Conservation (phyloP, 495 filamentous ascomycete species). For the Rusavskia elegans region DNA sequence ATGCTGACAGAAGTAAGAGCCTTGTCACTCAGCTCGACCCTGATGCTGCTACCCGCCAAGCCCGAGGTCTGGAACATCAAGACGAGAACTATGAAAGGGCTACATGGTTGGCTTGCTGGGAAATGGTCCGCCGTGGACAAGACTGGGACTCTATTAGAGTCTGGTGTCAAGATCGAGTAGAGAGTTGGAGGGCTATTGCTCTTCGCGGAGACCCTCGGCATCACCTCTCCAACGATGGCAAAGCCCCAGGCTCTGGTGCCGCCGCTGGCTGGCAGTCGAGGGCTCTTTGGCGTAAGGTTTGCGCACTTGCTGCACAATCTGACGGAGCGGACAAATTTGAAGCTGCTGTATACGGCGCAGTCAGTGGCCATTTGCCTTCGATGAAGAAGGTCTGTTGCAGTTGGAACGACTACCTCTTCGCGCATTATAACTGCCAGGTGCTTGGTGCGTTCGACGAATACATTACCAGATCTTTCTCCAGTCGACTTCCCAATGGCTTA, state of each 20-base stretch:
- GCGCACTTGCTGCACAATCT: slow-evolving; percentile 55
- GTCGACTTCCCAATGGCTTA: slow-evolving; percentile 22
- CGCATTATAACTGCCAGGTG: slow-evolving; percentile 70
- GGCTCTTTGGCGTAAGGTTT: slow-evolving; percentile 66
- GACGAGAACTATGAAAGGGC: slow-evolving; percentile 76
- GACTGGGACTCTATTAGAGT: slow-evolving; percentile 56
- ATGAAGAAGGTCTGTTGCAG: slow-evolving; percentile 59
- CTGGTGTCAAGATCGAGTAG: slow-evolving; percentile 63
- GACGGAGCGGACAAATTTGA: slow-evolving; percentile 60
- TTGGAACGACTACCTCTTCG: slow-evolving; percentile 88
- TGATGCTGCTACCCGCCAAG: slow-evolving; percentile 70
- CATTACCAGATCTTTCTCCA: slow-evolving; percentile 30
- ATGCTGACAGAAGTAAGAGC: slow-evolving; percentile 39
- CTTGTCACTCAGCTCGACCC: slow-evolving; percentile 88
- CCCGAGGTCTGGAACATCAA: slow-evolving; percentile 51
- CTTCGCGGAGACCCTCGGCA: slow-evolving; percentile 30
- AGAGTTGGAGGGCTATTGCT: slow-evolving; percentile 69
- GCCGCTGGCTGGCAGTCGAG: slow-evolving; percentile 21
- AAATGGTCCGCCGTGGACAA: slow-evolving; percentile 68
- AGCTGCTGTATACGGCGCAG: slow-evolving; percentile 72
- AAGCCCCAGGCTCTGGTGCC: neutral
- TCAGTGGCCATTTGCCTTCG: slow-evolving; percentile 66
- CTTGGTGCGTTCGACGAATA: slow-evolving; percentile 50
- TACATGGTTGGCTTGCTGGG: slow-evolving; percentile 78
- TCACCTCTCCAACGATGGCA: slow-evolving; percentile 4